phyloP scores from a whole-genome alignment of 2,329 filamentous ascomycete genomes.

The Parastagonospora avenae region DNA sequence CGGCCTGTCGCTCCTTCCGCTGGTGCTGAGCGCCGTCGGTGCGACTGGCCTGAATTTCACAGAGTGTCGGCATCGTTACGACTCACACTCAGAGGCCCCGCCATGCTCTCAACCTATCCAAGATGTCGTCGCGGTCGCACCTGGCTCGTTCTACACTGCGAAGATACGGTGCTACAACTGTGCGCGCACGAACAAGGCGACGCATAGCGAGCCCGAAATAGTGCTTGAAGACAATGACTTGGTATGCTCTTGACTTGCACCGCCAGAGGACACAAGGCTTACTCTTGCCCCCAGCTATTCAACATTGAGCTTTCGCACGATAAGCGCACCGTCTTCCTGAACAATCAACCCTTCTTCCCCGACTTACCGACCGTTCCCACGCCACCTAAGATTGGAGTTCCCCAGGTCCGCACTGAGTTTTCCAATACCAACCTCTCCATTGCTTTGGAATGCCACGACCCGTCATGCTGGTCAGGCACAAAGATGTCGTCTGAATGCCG shows the following conservation, averaged over 20 bases:
- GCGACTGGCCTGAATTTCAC: conserved; percentile 14
- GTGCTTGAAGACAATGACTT: conserved; percentile 28
- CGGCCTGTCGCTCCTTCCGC: conserved; percentile 11
- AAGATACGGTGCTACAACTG: conserved; percentile 40
- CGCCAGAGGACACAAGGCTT: too few relatives aligned
- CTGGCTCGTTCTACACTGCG: conserved; percentile 35
- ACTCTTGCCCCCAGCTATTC: conserved; percentile 24
- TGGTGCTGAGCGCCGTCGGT: conserved; percentile 8
- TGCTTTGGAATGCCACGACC: conserved; percentile 25
- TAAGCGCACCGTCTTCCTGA: conserved; percentile 33
- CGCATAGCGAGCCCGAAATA: conserved; percentile 9
- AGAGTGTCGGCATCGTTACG: conserved; percentile 18
- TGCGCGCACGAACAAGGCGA: conserved; percentile 11
- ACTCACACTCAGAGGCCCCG: conserved; percentile 7
- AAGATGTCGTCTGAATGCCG: conserved; percentile 7
- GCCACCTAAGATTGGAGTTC: conserved; percentile 25
- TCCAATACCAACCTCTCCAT: conserved; percentile 30
- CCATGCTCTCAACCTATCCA: conserved; percentile 31
- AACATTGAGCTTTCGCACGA: conserved; percentile 39
- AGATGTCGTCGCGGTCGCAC: conserved; percentile 26
- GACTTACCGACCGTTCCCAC: conserved; percentile 26
- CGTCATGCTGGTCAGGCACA: conserved; percentile 13
- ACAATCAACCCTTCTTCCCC: conserved; percentile 33
- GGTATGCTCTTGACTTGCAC: conserved; percentile 8
- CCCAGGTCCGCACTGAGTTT: conserved; percentile 26